Evolutionary conservation across 2,329 filamentous ascomycete species (phyloP).

Genomic region (Aspergillus texensis): DNA sequence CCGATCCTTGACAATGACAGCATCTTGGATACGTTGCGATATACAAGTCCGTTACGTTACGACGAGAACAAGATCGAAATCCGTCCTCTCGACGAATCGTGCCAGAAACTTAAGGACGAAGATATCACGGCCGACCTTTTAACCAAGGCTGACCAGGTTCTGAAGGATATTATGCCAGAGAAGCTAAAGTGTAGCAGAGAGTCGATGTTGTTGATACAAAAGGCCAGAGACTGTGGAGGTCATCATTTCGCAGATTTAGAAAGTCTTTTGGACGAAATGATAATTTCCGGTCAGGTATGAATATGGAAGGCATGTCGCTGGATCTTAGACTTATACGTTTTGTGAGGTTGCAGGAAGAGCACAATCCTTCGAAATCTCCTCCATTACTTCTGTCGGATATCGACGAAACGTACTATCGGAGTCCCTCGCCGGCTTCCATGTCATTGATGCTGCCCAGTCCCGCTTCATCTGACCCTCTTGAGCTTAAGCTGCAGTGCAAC

Average conservation of each 20-base stretch:
- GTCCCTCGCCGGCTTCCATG: constrained; percentile 1
- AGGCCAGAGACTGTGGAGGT: constrained; percentile 29
- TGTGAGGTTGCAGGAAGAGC: not conserved
- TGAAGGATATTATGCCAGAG: constrained; percentile 21
- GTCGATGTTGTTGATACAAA: constrained; percentile 29
- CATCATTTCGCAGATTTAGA: constrained; percentile 27
- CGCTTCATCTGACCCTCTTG: constrained; percentile 3
- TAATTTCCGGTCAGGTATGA: constrained; percentile 22
- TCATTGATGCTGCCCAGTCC: constrained; percentile 19
- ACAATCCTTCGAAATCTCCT: not conserved
- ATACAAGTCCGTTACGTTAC: constrained; percentile 21
- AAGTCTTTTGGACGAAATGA: constrained; percentile 19
- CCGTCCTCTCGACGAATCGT: not conserved
- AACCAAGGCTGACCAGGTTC: not conserved
- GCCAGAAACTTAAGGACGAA: not conserved
- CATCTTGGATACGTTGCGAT: constrained; percentile 44
- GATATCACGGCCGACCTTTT: not conserved
- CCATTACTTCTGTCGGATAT: constrained; percentile 8
- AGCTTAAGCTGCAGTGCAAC: not conserved
- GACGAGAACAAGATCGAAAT: not conserved
- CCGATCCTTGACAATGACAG: constrained; percentile 50
- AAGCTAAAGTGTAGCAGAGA: constrained; percentile 30
- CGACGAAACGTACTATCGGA: constrained; percentile 1
- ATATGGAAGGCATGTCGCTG: not conserved
- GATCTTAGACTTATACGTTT: not conserved